A percentile compares a stretch with the other conserved stretches of the same genome.
Conservation (phyloP, 1,284 basidiomycete species). For the Cryptococcus depauperatus region DNA sequence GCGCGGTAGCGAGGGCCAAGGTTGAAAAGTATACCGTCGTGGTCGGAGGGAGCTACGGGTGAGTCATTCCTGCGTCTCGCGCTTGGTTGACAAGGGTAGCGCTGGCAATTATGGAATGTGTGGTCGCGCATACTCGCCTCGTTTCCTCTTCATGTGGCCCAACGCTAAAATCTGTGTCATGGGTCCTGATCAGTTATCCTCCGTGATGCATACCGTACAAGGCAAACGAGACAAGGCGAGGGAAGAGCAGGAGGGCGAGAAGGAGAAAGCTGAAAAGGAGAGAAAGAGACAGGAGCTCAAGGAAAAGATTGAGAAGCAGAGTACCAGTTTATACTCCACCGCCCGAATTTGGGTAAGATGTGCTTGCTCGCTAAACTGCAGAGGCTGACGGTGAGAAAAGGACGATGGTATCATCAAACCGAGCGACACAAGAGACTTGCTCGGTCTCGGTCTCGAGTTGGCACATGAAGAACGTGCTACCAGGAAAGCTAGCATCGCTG, state of each 20-base stretch:
- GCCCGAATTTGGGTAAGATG: conserved; percentile 65
- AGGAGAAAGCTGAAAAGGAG: conserved; percentile 18
- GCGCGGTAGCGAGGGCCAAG: conserved; percentile 87
- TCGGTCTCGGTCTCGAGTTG: conserved; percentile 75
- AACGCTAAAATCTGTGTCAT: conserved; percentile 94
- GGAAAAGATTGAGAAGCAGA: conserved; percentile 76
- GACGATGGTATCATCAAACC: conserved; percentile 92
- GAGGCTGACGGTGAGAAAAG: conserved; percentile 11
- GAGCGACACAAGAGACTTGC: conserved; percentile 77
- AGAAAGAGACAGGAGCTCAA: conserved; percentile 50
- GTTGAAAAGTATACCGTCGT: conserved; percentile 91
- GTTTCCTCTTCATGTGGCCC: conserved; percentile 98
- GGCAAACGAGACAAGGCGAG: conserved; percentile 19
- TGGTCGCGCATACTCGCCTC: conserved; percentile 81
- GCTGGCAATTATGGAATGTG: conserved; percentile 95
- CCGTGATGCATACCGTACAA: conserved; percentile 77
- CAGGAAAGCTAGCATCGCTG: conserved; percentile 39
- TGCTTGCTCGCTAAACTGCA: background rate
- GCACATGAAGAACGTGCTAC: conserved; percentile 48
- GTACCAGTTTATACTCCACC: conserved; percentile 74
- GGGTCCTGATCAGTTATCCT: conserved; percentile 85
- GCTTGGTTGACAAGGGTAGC: conserved; percentile 12
- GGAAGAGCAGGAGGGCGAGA: background rate
- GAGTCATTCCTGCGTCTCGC: conserved; percentile 6
- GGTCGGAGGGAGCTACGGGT: conserved; percentile 87